Conservation (phyloP, 495 filamentous ascomycete species). For the Aspergillus nanangensis region DNA sequence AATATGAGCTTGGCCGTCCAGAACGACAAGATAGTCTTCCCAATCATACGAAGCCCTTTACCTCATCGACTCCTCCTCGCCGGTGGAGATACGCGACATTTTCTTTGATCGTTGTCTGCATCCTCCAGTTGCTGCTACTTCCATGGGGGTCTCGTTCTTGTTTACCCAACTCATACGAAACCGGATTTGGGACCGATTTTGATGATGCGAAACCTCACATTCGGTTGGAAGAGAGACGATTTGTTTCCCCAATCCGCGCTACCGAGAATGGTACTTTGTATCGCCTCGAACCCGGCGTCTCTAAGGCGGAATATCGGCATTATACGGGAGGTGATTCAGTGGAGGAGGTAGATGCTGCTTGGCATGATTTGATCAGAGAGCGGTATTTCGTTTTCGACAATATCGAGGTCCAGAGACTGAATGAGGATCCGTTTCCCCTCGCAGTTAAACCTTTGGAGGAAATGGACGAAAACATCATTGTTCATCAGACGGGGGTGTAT, state of each 20-base stretch:
- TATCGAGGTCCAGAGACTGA: background rate
- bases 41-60: too few species aligned
- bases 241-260: background rate
- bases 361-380: background rate
- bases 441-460: background rate
- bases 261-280: constrained; percentile 1
- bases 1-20: too few species aligned
- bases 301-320: too few species aligned
- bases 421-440: background rate
- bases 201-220: background rate
- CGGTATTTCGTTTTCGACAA: background rate
- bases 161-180: background rate
- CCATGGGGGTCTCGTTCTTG: background rate
- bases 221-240: background rate
- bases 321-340: background rate
- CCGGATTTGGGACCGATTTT: background rate
- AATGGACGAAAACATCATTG: too few species aligned
- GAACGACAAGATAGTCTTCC: too few species aligned
- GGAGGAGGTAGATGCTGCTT: background rate
- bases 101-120: background rate
- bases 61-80: too few species aligned
- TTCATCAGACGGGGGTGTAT: background rate
- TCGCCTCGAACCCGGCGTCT: background rate
- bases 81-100: background rate
- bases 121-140: background rate